These are phyloP conservation scores for Epichloe gansuensis DNA, from an alignment of 2,329 filamentous ascomycete species.

Conservation along the genomic window DNA sequence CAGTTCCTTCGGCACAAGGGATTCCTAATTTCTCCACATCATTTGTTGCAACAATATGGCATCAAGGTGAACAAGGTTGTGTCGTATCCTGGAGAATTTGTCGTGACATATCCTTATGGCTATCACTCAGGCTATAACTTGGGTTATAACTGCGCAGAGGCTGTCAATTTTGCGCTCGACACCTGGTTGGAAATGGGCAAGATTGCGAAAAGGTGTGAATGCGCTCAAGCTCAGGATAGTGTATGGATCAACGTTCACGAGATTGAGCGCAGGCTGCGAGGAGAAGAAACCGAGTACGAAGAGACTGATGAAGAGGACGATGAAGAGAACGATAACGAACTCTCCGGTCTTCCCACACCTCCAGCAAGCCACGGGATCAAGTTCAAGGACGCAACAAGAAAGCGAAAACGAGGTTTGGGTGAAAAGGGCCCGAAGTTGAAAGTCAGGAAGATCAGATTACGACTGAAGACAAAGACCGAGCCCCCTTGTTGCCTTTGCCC, in stretches of 20 bases:
- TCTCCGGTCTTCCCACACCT: slow-evolving; percentile 64
- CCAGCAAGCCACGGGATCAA: slow-evolving; percentile 62
- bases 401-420: slow-evolving; percentile 37
- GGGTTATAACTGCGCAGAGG: slow-evolving; percentile 97
- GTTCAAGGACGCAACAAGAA: slow-evolving; percentile 45
- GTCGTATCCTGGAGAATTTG: slow-evolving; percentile 92
- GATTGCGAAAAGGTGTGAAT: slow-evolving; percentile 93
- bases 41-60: slow-evolving; percentile 75
- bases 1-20: slow-evolving; percentile 97
- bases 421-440: slow-evolving; percentile 34
- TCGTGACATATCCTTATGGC: slow-evolving; percentile 95
- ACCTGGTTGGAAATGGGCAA: slow-evolving; percentile 91
- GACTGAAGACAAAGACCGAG: slow-evolving; percentile 55
- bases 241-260: slow-evolving; percentile 97
- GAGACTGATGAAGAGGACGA: slow-evolving; percentile 55
- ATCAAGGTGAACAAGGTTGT: slow-evolving; percentile 95
- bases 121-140: slow-evolving; percentile 98
- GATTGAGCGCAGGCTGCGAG: slow-evolving; percentile 85
- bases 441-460: slow-evolving; percentile 71
- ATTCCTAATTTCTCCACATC: slow-evolving; percentile 85
- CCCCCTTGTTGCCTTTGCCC: slow-evolving; percentile 87
- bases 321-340: slow-evolving; percentile 47
- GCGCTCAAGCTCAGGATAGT: slow-evolving; percentile 86
- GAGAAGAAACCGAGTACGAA: slow-evolving; percentile 76
- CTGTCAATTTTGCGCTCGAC: slow-evolving; percentile 94